Evolutionary conservation across 2,329 filamentous ascomycete species (phyloP).

Genomic region (Aspergillus transmontanensis): DNA sequence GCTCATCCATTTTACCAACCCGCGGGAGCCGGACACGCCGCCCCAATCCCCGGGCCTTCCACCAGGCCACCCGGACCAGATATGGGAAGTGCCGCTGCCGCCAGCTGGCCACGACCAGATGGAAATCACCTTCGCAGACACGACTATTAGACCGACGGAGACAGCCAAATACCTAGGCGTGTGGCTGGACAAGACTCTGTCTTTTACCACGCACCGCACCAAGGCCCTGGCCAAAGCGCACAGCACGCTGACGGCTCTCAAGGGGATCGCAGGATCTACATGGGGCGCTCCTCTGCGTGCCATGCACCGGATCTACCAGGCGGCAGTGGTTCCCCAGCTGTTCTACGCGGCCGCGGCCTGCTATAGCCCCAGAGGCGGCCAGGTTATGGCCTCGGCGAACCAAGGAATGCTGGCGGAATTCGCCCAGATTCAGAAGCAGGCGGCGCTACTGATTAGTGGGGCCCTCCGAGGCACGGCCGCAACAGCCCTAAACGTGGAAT

Average conservation of each 20-base stretch:
- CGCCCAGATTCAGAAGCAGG: constrained; percentile 12
- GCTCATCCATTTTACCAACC: constrained; percentile 13
- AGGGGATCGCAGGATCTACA: constrained; percentile 10
- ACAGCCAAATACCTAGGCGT: constrained; percentile 14
- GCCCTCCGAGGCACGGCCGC: constrained; percentile 16
- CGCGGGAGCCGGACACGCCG: not conserved
- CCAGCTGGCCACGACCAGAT: not conserved
- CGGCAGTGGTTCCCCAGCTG: constrained; percentile 31
- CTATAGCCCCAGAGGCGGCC: no score
- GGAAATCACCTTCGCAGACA: not conserved
- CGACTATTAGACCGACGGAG: not conserved
- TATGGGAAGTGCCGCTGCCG: not conserved
- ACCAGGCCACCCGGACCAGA: not conserved
- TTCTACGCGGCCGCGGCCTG: not conserved
- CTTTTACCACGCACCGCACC: constrained; percentile 1
- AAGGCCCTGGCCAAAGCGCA: constrained; percentile 13
- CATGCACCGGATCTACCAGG: constrained; percentile 29
- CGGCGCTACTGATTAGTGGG: constrained; percentile 15
- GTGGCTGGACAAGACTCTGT: constrained; percentile 15
- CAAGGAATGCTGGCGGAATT: constrained; percentile 8
- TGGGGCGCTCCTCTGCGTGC: constrained; percentile 10
- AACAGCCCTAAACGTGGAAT: constrained; percentile 10
- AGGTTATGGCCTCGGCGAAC: not conserved
- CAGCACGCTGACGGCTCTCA: constrained; percentile 5
- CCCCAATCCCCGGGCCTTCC: no score